phyloP scores from a whole-genome alignment of 371 early-diverging fungal genomes.

The Capillidium heterosporum region DNA sequence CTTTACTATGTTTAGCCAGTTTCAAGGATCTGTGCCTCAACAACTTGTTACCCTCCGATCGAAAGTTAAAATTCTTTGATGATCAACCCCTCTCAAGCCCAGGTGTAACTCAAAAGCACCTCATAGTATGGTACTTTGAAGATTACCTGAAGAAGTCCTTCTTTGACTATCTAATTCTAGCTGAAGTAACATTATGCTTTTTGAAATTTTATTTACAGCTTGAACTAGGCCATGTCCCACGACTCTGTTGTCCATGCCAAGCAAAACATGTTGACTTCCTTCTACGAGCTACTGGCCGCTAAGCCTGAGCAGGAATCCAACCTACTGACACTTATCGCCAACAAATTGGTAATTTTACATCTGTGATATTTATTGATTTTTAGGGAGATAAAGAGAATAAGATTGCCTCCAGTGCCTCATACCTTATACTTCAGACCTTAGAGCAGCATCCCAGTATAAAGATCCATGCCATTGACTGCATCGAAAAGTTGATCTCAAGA shows the following conservation, averaged over 20 bases:
- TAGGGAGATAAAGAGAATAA: constrained; percentile 78
- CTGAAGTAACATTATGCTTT: constrained; percentile 35
- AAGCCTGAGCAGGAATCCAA: constrained; percentile 95
- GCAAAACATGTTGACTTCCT: constrained; percentile 47
- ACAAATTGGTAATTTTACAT: constrained; percentile 43
- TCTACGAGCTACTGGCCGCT: constrained; percentile 51
- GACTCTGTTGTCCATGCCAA: constrained; percentile 72
- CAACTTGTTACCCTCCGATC: constrained; percentile 53
- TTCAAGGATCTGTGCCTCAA: constrained; percentile 77
- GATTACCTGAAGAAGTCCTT: constrained; percentile 77
- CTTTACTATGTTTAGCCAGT: constrained; percentile 65
- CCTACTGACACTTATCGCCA: constrained; percentile 70
- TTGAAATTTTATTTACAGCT: neutral
- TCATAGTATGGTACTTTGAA: constrained; percentile 82
- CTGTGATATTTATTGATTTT: neutral
- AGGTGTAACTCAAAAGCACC: constrained; percentile 41
- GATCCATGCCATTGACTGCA: constrained; percentile 60
- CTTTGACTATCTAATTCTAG: constrained; percentile 63
- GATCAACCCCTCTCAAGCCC: constrained; percentile 57
- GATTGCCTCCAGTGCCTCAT: constrained; percentile 67
- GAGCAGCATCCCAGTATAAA: constrained; percentile 75
- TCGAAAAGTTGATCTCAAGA: constrained; percentile 68
- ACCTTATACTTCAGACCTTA: constrained; percentile 50
- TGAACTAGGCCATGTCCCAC: constrained; percentile 16
- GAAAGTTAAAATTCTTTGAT: constrained; percentile 73